Base-by-base conservation (phyloP, 371 early-diverging fungal species). In the Rhizopus delemar region DNA sequence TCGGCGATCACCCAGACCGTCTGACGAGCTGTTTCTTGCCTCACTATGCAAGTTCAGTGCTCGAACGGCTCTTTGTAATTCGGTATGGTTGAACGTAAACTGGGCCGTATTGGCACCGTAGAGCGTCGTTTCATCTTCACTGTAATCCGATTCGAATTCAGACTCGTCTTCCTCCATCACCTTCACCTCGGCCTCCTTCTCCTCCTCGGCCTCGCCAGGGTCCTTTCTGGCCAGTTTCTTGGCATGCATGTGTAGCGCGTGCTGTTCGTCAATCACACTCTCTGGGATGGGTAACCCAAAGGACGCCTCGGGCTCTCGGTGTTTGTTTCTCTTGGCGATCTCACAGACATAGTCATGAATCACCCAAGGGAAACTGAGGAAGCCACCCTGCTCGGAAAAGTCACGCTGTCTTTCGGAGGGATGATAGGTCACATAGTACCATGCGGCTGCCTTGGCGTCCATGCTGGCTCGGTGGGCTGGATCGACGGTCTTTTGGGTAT, bases 401-500 rank as follows among this genome's bases (percentile, higher is more conserved):
- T 65, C 69, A 5, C 65, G 33, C 1, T 43, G 34, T 9, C 75
- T 63, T 51, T 72, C 73, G 8, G 56, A 53, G 0, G 77, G 73
- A 41, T 87, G 80, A 59, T 91, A 91, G 0, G 87, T 81, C 8
- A 84, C 88, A 51, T 86, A 86, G 52, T 91, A 90, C 91, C 91
- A 91, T 0, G 90, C 89, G 0, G 84, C 84, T 0, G 90, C 91
- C 60, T 89, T 90, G 1, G 76, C 65, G 16, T 83, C 66, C 39
- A 77, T 59, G 31, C 56, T 41, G 36, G 56, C 41, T 7, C 61
- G 52, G 15, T 60, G 46, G 6, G 72, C 56, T 1, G 48, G 48
- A 16, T 70, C 64, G 13, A 57, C 31, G 4, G 56, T 50, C 28
- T 22, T 49, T 3, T 57, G 55, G 22, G 22, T 41, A 8, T 62